phyloP scores from a whole-genome alignment of 345 rosid species.

The Hypericum androsaemum region DNA sequence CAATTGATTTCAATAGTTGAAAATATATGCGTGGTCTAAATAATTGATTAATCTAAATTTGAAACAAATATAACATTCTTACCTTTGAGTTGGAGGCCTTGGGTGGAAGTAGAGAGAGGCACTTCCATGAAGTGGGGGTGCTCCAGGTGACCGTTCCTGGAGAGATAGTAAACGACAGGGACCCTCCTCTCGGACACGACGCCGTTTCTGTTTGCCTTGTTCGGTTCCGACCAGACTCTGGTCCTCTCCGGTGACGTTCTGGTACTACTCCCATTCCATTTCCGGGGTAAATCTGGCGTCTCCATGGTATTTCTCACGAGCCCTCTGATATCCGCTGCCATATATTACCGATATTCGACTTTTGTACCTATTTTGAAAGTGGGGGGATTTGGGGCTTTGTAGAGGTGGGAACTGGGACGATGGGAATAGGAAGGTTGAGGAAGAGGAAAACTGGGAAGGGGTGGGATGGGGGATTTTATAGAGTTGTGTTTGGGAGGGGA shows the following conservation, averaged over 20 bases:
- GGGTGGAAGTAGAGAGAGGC: conserved; percentile 46
- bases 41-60: conserved; percentile 13
- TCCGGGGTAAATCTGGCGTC: conserved; percentile 5
- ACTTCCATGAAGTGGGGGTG: conserved; percentile 99
- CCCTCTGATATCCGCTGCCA: too few species aligned
- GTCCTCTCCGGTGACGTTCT: conserved; percentile 51
- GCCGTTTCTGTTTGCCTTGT: conserved; percentile 23
- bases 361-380: too few species aligned
- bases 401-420: too few species aligned
- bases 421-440: too few species aligned
- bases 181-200: conserved; percentile 31
- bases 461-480: too few species aligned
- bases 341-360: too few species aligned
- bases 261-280: conserved; percentile 31
- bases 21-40: neutral
- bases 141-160: conserved; percentile 82
- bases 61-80: neutral
- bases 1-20: neutral
- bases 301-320: too few species aligned
- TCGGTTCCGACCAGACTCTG: conserved; percentile 44
- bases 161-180: conserved; percentile 76
- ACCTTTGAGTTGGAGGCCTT: conserved; percentile 84
- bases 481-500: too few species aligned
- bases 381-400: too few species aligned
- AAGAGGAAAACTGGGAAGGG: too few species aligned